Conservation (phyloP, 257 asterid genomes). For the Solanum sparsipilum region DNA sequence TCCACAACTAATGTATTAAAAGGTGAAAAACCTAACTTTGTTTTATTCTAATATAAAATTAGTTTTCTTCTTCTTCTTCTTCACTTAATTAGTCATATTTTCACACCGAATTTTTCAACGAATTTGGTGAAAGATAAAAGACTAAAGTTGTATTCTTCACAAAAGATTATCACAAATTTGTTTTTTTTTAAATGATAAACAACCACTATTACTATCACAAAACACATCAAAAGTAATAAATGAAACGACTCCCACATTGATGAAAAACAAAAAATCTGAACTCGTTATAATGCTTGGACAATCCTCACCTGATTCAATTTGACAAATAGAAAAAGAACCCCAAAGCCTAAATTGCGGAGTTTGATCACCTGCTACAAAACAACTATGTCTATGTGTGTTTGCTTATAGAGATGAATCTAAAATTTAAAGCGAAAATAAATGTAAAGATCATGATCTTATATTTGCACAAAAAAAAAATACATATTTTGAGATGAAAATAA, state of each 20-base stretch:
- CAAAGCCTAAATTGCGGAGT: background rate
- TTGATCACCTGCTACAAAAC: background rate
- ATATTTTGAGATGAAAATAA: background rate
- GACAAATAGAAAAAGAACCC: background rate
- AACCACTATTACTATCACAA: background rate
- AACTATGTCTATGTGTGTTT: background rate
- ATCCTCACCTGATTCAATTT: background rate
- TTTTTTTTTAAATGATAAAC: too few relatives aligned
- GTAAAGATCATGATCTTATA: background rate
- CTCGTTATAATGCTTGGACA: background rate
- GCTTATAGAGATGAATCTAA: background rate
- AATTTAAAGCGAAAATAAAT: background rate
- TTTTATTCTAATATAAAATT: background rate
- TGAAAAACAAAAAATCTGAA: background rate
- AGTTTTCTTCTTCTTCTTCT: background rate
- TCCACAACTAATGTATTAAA: conserved; percentile 4
- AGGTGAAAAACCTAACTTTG: conserved; percentile 20
- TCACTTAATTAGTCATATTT: conserved; percentile 19
- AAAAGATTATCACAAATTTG: background rate
- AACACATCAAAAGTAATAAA: background rate
- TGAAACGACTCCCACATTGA: background rate
- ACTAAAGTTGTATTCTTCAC: background rate
- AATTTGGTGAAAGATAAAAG: conserved; percentile 7
- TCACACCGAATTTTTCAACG: conserved; percentile 37
- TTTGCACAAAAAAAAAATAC: background rate